Conservation (phyloP, 75 land plant genomes). For the Cryptomeria japonica region DNA sequence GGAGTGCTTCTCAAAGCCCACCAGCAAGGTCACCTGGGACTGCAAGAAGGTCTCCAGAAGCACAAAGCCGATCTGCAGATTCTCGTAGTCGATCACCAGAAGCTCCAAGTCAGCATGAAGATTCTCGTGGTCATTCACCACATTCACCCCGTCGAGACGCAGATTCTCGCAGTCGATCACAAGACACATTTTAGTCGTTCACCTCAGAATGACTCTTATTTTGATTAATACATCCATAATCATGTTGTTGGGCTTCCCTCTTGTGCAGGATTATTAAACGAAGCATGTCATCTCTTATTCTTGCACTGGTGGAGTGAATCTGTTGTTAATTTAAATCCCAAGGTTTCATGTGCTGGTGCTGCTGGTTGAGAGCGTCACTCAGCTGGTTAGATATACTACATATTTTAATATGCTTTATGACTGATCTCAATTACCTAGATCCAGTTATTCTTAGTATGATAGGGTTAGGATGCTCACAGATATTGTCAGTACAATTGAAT, state of each 20-base stretch:
- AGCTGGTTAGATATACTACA: constrained; percentile 7
- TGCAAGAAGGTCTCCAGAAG: constrained; percentile 8
- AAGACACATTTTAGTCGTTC: not conserved
- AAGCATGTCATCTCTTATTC: constrained; percentile 1
- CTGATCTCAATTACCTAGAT: not conserved
- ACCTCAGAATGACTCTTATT: not conserved
- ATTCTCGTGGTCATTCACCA: not conserved
- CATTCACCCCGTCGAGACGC: not conserved
- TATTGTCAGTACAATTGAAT: not conserved
- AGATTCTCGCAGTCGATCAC: constrained; percentile 2
- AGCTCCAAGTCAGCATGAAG: not conserved
- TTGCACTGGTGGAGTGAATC: constrained; percentile 9
- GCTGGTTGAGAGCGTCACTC: not conserved
- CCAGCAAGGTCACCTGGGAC: constrained; percentile 2
- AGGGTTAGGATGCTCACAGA: constrained; percentile 1
- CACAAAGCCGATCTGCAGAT: not conserved
- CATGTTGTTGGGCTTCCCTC: not conserved
- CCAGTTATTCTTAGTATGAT: not conserved
- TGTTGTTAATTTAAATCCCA: constrained; percentile 4
- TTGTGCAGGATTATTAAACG: constrained; percentile 11
- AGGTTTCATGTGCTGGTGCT: constrained; percentile 2
- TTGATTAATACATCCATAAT: not conserved
- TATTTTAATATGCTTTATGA: constrained; percentile 3
- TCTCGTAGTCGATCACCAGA: constrained; percentile 12
- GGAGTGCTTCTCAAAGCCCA: constrained; percentile 4